A percentile compares a stretch with the other conserved stretches of the same genome.
phyloP scores from a whole-genome alignment of 169 alveolate genomes.

The Cytauxzoon felis region DNA sequence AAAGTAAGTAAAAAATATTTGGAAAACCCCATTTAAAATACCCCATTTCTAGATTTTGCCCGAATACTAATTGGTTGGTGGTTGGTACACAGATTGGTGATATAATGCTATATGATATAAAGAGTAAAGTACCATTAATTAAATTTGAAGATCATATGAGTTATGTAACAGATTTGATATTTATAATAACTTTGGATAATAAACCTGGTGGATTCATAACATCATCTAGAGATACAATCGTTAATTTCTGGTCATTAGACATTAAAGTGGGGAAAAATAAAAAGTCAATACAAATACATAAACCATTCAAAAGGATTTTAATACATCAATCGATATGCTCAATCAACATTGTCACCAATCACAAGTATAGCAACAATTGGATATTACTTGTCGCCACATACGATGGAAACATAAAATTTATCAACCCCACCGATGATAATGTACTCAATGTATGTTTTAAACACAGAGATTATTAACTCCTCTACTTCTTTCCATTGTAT shows the following conservation, averaged over 20 bases:
- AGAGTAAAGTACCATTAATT: conserved; percentile 17
- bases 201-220: conserved; percentile 38
- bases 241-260: conserved; percentile 47
- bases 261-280: conserved; percentile 3
- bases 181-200: conserved; percentile 22
- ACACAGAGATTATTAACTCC: not conserved
- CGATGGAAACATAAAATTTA: conserved; percentile 25
- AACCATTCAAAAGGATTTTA: conserved; percentile 49
- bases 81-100: conserved; percentile 45
- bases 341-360: conserved; percentile 11
- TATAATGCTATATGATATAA: conserved; percentile 33
- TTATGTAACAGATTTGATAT: conserved; percentile 37
- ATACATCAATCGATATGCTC: conserved; percentile 26
- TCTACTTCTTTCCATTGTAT: not conserved
- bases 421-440: conserved; percentile 49
- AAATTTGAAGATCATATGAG: conserved; percentile 56
- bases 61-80: conserved; percentile 10
- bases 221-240: conserved; percentile 32
- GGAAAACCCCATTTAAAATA: not conserved
- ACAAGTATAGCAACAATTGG: conserved; percentile 36
- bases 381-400: conserved; percentile 36
- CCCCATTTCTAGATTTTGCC: conserved; percentile 7
- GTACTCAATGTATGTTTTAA: not conserved
- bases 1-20: not conserved
- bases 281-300: conserved; percentile 1